These are phyloP conservation scores for Cryphonectria naterciae DNA, from an alignment of 2,329 filamentous ascomycete genomes.

Conservation along the genomic window DNA sequence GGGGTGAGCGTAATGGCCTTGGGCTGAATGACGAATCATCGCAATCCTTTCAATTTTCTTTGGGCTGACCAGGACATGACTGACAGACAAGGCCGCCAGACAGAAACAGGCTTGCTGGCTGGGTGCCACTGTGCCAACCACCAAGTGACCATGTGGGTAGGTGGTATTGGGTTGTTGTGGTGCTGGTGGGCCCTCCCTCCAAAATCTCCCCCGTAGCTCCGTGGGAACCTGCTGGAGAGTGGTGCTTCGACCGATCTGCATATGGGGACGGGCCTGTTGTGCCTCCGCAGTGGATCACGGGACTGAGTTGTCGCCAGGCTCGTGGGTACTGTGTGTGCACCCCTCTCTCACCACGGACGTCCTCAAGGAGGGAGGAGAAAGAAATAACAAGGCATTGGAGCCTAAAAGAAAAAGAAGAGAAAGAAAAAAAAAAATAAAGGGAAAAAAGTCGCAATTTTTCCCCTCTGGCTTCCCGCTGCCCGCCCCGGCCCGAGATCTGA, in stretches of 20 bases:
- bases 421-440: not conserved
- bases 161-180: not conserved
- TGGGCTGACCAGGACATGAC: not conserved
- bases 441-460: not conserved
- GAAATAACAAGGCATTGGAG: not conserved
- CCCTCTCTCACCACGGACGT: too few relatives aligned
- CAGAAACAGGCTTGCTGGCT: not conserved
- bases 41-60: not conserved
- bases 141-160: not conserved
- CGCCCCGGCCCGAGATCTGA: slow-evolving; percentile 8
- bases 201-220: not conserved
- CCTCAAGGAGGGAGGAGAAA: not conserved
- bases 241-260: not conserved
- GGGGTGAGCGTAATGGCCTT: not conserved
- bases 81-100: not conserved
- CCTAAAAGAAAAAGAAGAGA: too few relatives aligned
- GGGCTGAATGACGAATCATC: not conserved
- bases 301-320: not conserved
- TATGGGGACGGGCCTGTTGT: not conserved
- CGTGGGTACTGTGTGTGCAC: not conserved
- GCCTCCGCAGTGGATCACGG: not conserved
- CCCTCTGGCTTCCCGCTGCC: not conserved
- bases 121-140: not conserved
- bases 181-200: not conserved
- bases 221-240: not conserved